Base-by-base conservation (phyloP, 176 grass and related monocot genomes). In the Hordeum vulgare region DNA sequence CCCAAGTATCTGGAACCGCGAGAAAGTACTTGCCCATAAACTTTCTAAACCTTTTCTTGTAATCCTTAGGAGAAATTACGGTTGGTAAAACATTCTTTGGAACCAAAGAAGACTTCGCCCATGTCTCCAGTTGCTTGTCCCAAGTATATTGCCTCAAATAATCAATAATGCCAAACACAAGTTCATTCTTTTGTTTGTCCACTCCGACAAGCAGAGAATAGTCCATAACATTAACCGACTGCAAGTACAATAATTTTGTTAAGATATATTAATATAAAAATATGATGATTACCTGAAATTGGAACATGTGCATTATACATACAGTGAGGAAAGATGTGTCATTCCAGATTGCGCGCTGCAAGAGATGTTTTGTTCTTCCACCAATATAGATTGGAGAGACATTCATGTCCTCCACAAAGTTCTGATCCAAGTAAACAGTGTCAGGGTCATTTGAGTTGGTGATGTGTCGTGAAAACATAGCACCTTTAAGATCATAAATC, bases 261-360 rank as follows among this genome's bases (percentile, higher is more conserved):
- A 71, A 81, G 28, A 71, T 9, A 83, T 25, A 82, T 73, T 75
- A 33, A 64, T 36, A 76, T 40, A 74, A 85, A 88, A 90, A 58
- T 58, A 56, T 56, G 45, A 57, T 25, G 15, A 80, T 29, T 83
- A 71, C 57, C 15, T 76, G 13, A 67, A 42, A 63, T 65, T 79
- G 65, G 36, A 90, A 76, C 18, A 88, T 42, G 18, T 69, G 34
- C 34, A 78, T 76, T 66, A 87, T 82, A 94, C 92, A 79, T 94
- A 95, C 95, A 73, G 95, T 94, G 42, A 98, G 95, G 59, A 94
- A 98, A 86, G 95, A 61, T 60, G 95, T 95, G 78, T 98, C 95
- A 68, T 98, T 98, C 95, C 95, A 98, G 79, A 98, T 95, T 86
- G 95, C 95, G 10, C 95, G 90, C 74, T 98, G 95, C 71, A 98